These are phyloP conservation scores for Zygoascus sp. DNA, from an alignment of 1,139 yeast genomes.

Conservation along the genomic window DNA sequence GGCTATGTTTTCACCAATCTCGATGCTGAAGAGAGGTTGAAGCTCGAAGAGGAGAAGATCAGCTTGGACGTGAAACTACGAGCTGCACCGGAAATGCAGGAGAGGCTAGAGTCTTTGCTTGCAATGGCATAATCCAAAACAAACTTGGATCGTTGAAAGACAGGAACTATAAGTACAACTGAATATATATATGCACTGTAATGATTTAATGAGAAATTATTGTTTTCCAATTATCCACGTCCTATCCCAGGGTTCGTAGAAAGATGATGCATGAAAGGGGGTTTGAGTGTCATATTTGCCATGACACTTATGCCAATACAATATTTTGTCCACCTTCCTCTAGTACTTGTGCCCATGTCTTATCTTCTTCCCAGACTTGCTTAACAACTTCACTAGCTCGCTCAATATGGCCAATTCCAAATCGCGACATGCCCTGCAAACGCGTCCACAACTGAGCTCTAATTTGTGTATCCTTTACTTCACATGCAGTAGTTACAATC, in stretches of 20 bases:
- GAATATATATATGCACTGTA: conserved; percentile 1
- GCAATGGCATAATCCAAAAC: conserved; percentile 13
- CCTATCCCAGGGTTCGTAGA: background rate
- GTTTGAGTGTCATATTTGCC: too few relatives aligned
- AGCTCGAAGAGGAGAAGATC: conserved; percentile 67
- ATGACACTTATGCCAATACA: conserved; percentile 30
- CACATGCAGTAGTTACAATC: conserved; percentile 53
- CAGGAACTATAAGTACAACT: conserved; percentile 1
- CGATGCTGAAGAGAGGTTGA: conserved; percentile 63
- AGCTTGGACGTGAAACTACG: conserved; percentile 59
- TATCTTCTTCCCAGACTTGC: conserved; percentile 43
- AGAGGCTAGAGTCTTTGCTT: conserved; percentile 45
- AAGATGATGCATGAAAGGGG: background rate
- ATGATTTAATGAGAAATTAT: background rate
- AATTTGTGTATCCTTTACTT: conserved; percentile 39
- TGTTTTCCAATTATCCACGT: background rate
- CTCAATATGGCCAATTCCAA: conserved; percentile 46
- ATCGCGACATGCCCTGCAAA: conserved; percentile 39
- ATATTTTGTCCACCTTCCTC: conserved; percentile 29
- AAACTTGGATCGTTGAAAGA: background rate
- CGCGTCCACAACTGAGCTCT: conserved; percentile 39
- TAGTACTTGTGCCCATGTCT: conserved; percentile 32
- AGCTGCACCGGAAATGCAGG: conserved; percentile 62
- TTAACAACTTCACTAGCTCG: conserved; percentile 44
- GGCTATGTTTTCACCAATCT: conserved; percentile 65